Evolutionary conservation across 805 yeast species (phyloP).

Genomic region (Wickerhamomyces tratensis): DNA sequence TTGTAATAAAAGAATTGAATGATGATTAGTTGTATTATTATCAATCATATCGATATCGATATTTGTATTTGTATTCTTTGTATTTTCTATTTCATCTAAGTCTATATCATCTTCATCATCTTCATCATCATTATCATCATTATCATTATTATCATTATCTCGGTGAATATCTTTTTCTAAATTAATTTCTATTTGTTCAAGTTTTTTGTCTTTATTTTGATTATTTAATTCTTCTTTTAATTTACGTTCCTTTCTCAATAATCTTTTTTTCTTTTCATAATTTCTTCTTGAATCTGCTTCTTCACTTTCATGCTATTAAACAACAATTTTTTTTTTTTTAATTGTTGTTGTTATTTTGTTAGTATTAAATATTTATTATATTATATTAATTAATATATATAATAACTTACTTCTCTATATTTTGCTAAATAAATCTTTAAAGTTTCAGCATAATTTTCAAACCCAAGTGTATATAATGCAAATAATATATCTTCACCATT

Average conservation of each 20-base stretch:
- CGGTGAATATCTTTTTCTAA: background rate
- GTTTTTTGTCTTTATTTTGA: background rate
- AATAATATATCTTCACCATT: slow-evolving; percentile 73
- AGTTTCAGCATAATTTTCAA: slow-evolving; percentile 75
- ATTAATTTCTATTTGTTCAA: background rate
- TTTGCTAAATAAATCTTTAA: slow-evolving; percentile 69
- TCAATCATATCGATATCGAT: too few species aligned
- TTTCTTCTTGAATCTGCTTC: slow-evolving; percentile 17
- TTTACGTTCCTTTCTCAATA: slow-evolving; percentile 12
- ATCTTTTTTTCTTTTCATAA: slow-evolving; percentile 14
- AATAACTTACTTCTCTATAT: slow-evolving; percentile 38
- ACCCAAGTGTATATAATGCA: slow-evolving; percentile 65
- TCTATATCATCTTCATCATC: background rate
- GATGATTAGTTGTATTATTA: too few species aligned
- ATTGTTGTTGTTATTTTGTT: too few species aligned
- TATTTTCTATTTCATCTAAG: slow-evolving; percentile 1
- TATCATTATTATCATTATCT: background rate
- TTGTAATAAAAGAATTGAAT: too few species aligned
- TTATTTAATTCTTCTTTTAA: slow-evolving; percentile 2
- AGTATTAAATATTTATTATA: too few species aligned
- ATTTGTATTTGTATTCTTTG: background rate
- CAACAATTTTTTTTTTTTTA: background rate
- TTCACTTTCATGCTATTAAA: slow-evolving; percentile 9
- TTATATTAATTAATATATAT: background rate
- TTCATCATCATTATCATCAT: background rate